Evolutionary conservation across 495 filamentous ascomycete species (phyloP).

Genomic region (Neurospora sp.): DNA sequence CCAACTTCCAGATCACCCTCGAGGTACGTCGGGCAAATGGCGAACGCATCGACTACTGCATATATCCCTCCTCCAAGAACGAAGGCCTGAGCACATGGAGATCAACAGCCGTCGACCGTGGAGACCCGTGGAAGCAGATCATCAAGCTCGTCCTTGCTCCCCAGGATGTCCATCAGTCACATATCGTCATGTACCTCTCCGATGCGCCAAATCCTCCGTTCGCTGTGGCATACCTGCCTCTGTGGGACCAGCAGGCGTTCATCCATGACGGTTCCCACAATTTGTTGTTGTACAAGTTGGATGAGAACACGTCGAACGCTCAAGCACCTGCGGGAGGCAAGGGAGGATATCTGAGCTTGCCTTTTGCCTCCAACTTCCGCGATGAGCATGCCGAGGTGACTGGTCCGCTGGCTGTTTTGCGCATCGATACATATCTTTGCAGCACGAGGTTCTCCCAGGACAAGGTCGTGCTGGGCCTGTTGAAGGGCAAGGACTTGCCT

Average conservation of each 20-base stretch:
- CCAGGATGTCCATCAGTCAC: conserved; percentile 70
- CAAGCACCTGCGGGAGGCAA: conserved; percentile 45
- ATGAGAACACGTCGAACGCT: conserved; percentile 61
- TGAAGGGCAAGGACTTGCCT: conserved; percentile 74
- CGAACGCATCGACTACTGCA: conserved; percentile 74
- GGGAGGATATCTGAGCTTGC: conserved; percentile 75
- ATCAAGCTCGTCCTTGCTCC: conserved; percentile 72
- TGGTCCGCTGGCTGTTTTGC: conserved; percentile 63
- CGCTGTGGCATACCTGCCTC: conserved; percentile 81
- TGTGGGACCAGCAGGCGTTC: conserved; percentile 91
- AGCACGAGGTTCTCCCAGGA: conserved; percentile 95
- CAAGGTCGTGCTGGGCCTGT: conserved; percentile 68
- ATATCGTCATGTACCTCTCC: conserved; percentile 81
- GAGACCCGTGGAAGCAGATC: conserved; percentile 76
- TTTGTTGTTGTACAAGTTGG: conserved; percentile 76
- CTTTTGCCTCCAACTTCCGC: conserved; percentile 61
- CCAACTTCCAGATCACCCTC: conserved; percentile 77
- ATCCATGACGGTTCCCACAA: conserved; percentile 76
- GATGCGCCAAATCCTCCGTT: conserved; percentile 80
- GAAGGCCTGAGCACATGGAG: conserved; percentile 72
- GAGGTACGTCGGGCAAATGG: conserved; percentile 73
- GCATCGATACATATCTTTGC: conserved; percentile 80
- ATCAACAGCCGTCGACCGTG: conserved; percentile 67
- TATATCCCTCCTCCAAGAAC: conserved; percentile 75
- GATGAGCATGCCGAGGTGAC: conserved; percentile 64